Base-by-base conservation (phyloP, 345 rosid genomes). In the Sonneratia alba region DNA sequence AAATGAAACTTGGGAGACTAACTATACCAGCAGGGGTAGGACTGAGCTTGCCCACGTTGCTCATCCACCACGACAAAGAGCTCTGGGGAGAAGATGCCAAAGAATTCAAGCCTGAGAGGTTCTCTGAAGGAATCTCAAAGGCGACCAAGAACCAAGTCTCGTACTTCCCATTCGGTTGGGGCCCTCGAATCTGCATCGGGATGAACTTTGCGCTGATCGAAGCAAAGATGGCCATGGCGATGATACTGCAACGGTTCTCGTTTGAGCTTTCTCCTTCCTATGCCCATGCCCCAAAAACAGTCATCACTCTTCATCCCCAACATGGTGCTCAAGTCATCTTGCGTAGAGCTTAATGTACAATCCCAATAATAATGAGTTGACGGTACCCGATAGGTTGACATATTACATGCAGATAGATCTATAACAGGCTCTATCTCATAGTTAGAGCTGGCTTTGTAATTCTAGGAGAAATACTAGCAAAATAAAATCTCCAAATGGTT, bases 141-240 rank as follows among this genome's bases (percentile, higher is more conserved):
- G 92, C 91, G 27, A 80, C 91, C 7, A 84, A 82, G 55, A 87
- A 76, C 72, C 86, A 83, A 7, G 73, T 75, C 21, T 74, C 83
- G 1, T 87, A 80, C 76, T 73, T 88, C 8, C 83, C 88, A 2
- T 90, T 90, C 14, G 85, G 83, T 11, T 72, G 82, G 83, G 92
- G 96, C 42, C 91, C 89, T 1, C 78, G 90, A 79, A 73, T 34
- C 11, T 91, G 93, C 78, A 73, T 88, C 0, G 90, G 95, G 4
- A 89, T 85, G 74, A 87, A 80, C 74, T 91, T 87, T 34, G 84
- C 96, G 1, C 36, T 87, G 74, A 32, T 88, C 21, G 93, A 87
- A 81, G 86, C 87, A 7, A 91, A 88, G 76, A 18, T 81, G 61
- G 87, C 81, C 0, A 18, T 91, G 9, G 71, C 86, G 2, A 75